Conservation (phyloP, 2,329 filamentous ascomycete species). For the Aureobasidium sp. region DNA sequence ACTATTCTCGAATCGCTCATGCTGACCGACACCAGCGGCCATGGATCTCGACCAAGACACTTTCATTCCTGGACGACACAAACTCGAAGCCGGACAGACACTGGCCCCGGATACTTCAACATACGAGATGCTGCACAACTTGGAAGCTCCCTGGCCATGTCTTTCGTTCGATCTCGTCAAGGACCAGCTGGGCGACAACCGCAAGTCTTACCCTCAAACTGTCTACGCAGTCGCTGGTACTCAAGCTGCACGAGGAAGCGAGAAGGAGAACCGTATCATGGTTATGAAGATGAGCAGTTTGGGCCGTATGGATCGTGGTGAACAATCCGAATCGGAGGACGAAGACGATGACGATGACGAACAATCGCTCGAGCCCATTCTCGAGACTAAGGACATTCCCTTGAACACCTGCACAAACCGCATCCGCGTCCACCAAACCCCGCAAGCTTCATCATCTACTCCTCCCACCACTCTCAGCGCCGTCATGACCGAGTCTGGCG, state of each 20-base stretch:
- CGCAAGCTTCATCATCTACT: constrained; percentile 60
- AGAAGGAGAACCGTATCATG: constrained; percentile 87
- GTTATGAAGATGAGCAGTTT: constrained; percentile 94
- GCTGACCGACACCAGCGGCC: constrained; percentile 41
- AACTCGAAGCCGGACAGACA: constrained; percentile 83
- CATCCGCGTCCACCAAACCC: constrained; percentile 77
- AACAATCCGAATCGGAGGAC: constrained; percentile 60
- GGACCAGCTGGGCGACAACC: constrained; percentile 78
- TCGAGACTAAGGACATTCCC: constrained; percentile 86
- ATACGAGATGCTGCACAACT: constrained; percentile 93
- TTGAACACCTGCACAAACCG: constrained; percentile 86
- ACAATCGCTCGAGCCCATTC: constrained; percentile 71
- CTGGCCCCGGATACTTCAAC: constrained; percentile 87
- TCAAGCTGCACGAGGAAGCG: constrained; percentile 69
- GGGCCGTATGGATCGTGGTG: constrained; percentile 72
- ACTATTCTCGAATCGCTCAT: not conserved
- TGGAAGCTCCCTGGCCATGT: constrained; percentile 94
- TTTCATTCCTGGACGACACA: constrained; percentile 91
- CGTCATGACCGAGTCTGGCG: constrained; percentile 82
- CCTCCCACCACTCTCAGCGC: constrained; percentile 80
- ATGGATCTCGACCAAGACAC: constrained; percentile 94
- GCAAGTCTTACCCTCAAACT: constrained; percentile 89
- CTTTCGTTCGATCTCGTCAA: constrained; percentile 89
- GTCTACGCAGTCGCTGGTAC: constrained; percentile 94
- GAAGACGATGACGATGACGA: constrained; percentile 70